phyloP scores from a whole-genome alignment of 2,329 filamentous ascomycete genomes.

The Ceratocystis huliohia region DNA sequence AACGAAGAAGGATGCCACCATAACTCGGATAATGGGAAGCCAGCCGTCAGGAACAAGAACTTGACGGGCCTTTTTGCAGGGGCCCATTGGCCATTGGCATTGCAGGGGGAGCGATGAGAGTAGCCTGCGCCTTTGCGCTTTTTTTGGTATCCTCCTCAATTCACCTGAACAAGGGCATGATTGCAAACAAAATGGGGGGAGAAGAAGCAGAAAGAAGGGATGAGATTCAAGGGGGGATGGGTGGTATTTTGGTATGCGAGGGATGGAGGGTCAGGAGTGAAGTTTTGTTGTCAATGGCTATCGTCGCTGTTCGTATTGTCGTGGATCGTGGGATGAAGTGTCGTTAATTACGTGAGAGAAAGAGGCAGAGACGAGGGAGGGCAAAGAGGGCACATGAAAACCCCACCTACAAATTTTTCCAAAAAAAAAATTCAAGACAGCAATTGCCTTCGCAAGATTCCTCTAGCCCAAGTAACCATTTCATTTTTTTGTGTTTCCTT shows the following conservation, averaged over 20 bases:
- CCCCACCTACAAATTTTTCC: no score
- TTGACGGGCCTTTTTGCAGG: constrained; percentile 8
- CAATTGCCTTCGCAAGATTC: no score
- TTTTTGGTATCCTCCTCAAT: constrained; percentile 8
- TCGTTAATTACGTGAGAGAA: no score
- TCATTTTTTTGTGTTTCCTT: no score
- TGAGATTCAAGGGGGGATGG: neutral
- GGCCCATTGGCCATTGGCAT: constrained; percentile 7
- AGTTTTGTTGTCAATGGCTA: neutral
- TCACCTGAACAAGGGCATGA: constrained; percentile 3
- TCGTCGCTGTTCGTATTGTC: neutral
- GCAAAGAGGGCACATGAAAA: no score
- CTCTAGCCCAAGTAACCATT: no score
- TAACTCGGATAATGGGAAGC: constrained; percentile 4
- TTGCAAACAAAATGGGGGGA: neutral
- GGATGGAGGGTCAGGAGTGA: neutral
- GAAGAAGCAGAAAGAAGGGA: constrained; percentile 8
- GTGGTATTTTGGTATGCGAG: neutral
- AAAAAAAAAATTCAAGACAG: no score
- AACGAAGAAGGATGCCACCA: neutral
- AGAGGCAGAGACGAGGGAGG: no score
- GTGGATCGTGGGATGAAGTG: no score
- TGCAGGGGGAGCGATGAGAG: neutral
- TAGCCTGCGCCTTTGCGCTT: constrained; percentile 4
- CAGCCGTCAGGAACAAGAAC: constrained; percentile 9